phyloP scores from a whole-genome alignment of 768 basidiomycete genomes.

The Terana coerulea region DNA sequence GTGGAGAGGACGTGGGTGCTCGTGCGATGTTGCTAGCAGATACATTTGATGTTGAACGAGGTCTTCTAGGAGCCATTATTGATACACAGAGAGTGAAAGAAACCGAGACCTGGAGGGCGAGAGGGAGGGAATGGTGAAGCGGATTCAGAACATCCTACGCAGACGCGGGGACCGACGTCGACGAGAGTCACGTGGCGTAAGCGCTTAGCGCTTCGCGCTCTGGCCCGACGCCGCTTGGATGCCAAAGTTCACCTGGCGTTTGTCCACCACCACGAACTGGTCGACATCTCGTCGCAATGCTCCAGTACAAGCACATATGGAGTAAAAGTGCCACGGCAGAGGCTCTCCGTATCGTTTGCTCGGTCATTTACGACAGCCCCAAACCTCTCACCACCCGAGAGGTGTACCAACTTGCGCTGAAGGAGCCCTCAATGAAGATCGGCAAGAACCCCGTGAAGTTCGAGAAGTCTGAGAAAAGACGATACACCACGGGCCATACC shows the following conservation, averaged over 20 bases:
- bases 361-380: constrained; percentile 16
- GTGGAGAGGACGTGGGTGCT: constrained; percentile 14
- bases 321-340: constrained; percentile 9
- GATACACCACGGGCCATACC: constrained; percentile 18
- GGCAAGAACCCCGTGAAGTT: constrained; percentile 2
- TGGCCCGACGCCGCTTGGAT: too few species aligned
- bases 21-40: constrained; percentile 13
- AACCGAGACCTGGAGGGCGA: constrained; percentile 1
- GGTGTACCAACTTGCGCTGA: constrained; percentile 24
- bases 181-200: not conserved
- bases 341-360: constrained; percentile 23
- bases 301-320: not conserved
- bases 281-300: not conserved
- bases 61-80: constrained; percentile 23
- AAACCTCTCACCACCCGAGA: constrained; percentile 25
- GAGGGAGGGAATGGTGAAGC: not conserved
- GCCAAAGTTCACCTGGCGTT: not conserved
- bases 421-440: constrained; percentile 13
- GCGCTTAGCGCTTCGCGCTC: not conserved
- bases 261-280: not conserved
- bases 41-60: constrained; percentile 22
- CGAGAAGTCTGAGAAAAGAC: constrained; percentile 1
- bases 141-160: too few species aligned
- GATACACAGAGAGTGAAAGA: constrained; percentile 4
- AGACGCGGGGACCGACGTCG: not conserved